Conservation (phyloP, 2,329 filamentous ascomycete species). For the Teratosphaeriaceae sp. region DNA sequence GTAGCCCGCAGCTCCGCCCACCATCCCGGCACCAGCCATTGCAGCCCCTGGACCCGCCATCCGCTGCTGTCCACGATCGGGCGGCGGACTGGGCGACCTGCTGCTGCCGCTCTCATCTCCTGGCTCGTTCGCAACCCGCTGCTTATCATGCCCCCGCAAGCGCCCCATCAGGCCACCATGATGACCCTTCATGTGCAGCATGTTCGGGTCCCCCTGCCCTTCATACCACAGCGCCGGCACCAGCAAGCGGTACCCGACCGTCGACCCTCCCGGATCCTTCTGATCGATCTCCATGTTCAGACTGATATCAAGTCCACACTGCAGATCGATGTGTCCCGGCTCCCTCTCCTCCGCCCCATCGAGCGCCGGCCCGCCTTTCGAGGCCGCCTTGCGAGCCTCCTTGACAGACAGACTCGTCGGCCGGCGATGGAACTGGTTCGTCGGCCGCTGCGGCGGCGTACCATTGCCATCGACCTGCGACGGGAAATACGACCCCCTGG, state of each 20-base stretch:
- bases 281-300: constrained; percentile 85
- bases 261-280: constrained; percentile 80
- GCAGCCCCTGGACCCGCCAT: neutral
- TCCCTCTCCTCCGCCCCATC: constrained; percentile 46
- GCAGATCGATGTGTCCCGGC: constrained; percentile 61
- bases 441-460: constrained; percentile 23
- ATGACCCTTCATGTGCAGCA: neutral
- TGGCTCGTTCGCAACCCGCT: neutral
- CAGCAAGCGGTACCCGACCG: constrained; percentile 76
- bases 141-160: too few species aligned
- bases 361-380: constrained; percentile 41
- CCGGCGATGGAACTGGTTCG: constrained; percentile 35
- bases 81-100: neutral
- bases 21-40: neutral
- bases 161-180: neutral
- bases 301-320: constrained; percentile 78
- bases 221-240: constrained; percentile 64
- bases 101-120: neutral
- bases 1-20: neutral
- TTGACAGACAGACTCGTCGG: constrained; percentile 38
- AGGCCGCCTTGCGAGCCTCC: constrained; percentile 31
- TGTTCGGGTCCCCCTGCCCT: constrained; percentile 12
- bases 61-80: neutral
- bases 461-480: neutral
- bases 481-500: constrained; percentile 5